These are phyloP conservation scores for Arthroderma sp. DNA, from an alignment of 2,329 filamentous ascomycete genomes.

Conservation along the genomic window DNA sequence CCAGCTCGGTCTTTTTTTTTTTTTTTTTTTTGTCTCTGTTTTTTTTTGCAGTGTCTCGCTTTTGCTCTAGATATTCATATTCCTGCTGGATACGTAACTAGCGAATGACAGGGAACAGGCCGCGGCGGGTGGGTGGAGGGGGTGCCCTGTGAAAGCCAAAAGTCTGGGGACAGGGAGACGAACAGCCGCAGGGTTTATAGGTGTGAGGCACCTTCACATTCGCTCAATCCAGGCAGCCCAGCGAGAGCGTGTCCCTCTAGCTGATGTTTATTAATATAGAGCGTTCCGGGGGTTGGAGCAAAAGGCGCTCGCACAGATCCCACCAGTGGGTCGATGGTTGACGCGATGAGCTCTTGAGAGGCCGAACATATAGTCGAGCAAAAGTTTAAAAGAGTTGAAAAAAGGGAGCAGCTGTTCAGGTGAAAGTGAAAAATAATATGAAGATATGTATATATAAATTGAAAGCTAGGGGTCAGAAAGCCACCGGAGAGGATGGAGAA, in stretches of 20 bases:
- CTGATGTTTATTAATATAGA: background rate
- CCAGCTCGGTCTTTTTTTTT: background rate
- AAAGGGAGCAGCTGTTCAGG: background rate
- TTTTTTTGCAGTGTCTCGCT: background rate
- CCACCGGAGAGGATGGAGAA: background rate
- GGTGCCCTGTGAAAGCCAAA: background rate
- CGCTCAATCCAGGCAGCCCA: background rate
- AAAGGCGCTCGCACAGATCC: slow-evolving; percentile 1
- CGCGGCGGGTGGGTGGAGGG: background rate
- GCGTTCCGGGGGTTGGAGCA: background rate
- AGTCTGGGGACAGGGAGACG: background rate
- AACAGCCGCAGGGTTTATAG: slow-evolving; percentile 2
- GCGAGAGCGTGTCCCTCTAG: background rate
- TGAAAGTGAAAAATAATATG: background rate
- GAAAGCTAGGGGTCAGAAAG: background rate
- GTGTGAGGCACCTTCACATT: background rate
- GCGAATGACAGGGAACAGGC: slow-evolving; percentile 4
- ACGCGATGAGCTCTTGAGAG: background rate
- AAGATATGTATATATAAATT: too few species aligned
- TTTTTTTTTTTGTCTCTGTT: background rate
- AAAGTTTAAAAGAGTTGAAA: background rate
- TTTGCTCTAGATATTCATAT: background rate
- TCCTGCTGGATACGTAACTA: background rate
- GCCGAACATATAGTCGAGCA: background rate
- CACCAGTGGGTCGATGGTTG: background rate